A percentile compares a stretch with the other conserved stretches of the same genome.
These are phyloP conservation scores for Toxicodendron radicans DNA, from an alignment of 345 rosid species.

Conservation along the genomic window DNA sequence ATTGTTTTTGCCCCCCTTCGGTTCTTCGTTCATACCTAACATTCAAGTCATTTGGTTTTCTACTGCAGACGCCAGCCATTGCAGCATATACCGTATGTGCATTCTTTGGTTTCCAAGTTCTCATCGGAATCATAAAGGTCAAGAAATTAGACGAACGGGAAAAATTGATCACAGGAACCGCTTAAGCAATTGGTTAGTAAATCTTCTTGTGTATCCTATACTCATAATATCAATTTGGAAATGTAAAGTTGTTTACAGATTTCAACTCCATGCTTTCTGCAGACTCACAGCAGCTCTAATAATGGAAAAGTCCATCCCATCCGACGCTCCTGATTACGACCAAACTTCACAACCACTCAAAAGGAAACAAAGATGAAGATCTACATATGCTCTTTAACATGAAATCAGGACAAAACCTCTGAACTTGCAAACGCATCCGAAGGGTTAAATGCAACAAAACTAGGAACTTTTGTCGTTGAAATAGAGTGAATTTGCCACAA, in stretches of 20 bases:
- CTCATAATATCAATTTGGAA: background rate
- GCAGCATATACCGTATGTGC: slow-evolving; percentile 66
- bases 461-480: background rate
- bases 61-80: slow-evolving; percentile 68
- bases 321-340: background rate
- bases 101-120: slow-evolving; percentile 77
- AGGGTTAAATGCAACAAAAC: background rate
- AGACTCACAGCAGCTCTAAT: slow-evolving; percentile 6
- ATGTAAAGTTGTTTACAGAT: background rate
- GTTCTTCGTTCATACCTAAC: background rate
- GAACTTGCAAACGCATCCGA: background rate
- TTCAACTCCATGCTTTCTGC: background rate
- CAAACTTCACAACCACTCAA: too few species aligned
- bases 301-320: background rate
- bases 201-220: background rate
- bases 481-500: background rate
- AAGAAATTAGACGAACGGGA: slow-evolving; percentile 81
- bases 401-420: background rate
- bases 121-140: slow-evolving; percentile 77
- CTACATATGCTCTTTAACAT: background rate
- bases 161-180: slow-evolving; percentile 89
- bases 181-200: slow-evolving; percentile 48
- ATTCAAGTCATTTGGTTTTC: slow-evolving; percentile 15
- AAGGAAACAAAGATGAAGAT: background rate
- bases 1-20: background rate